Conservation (phyloP, 805 yeast species). For the Isabelozyma heimii region DNA sequence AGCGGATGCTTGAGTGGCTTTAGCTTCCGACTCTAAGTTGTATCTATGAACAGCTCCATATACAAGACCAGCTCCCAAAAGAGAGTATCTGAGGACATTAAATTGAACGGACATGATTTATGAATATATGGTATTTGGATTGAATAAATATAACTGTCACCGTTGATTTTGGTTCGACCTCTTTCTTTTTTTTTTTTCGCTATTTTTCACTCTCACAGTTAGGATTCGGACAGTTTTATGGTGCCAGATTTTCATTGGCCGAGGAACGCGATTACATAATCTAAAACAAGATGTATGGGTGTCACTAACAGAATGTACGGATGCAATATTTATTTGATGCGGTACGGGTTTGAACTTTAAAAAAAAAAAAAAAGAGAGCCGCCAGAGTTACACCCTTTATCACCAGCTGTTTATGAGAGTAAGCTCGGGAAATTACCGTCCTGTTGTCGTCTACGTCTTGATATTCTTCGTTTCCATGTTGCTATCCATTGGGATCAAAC, state of each 20-base stretch:
- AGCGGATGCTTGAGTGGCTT: conserved; percentile 52
- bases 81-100: conserved; percentile 89
- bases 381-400: too few relatives aligned
- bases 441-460: conserved; percentile 6
- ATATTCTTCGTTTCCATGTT: conserved; percentile 17
- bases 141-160: neutral
- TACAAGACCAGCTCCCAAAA: conserved; percentile 81
- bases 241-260: neutral
- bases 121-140: neutral
- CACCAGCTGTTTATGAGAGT: neutral
- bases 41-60: conserved; percentile 88
- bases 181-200: conserved; percentile 3
- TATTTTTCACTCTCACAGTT: conserved; percentile 1
- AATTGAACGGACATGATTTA: conserved; percentile 31
- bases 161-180: neutral
- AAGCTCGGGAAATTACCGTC: neutral
- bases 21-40: conserved; percentile 59
- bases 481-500: conserved; percentile 13
- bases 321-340: neutral
- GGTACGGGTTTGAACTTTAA: neutral
- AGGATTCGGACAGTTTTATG: neutral
- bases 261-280: neutral
- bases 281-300: conserved; percentile 2
- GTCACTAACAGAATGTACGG: neutral
- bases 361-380: too few relatives aligned